These are phyloP conservation scores for Meira nashicola DNA, from an alignment of 1,284 basidiomycete species.

Conservation along the genomic window DNA sequence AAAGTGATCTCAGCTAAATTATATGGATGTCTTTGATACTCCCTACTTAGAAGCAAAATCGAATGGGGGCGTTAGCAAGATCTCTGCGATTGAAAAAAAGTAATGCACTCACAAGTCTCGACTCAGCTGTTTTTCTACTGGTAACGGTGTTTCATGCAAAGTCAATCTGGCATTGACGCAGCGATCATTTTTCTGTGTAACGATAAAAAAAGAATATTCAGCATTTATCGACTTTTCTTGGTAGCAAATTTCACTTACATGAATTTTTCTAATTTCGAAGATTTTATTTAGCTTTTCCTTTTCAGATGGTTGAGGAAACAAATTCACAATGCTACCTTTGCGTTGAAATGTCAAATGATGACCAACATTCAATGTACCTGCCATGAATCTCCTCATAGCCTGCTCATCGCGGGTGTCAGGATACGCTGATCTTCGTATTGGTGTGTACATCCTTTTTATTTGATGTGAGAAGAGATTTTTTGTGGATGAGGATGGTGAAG, in stretches of 20 bases:
- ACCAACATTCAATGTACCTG: not conserved
- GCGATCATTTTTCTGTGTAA: not conserved
- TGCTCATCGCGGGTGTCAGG: not conserved
- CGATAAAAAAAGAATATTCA: not conserved
- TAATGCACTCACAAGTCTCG: slow-evolving; percentile 2
- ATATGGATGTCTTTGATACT: not conserved
- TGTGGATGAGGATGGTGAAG: too few relatives aligned
- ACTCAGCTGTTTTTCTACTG: not conserved
- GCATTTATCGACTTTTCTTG: not conserved
- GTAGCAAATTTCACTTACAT: not conserved
- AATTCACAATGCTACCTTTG: not conserved
- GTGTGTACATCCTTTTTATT: too few relatives aligned
- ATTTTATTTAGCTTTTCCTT: not conserved
- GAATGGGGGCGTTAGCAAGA: too few relatives aligned
- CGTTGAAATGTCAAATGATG: not conserved
- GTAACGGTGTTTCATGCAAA: not conserved
- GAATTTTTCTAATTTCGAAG: not conserved
- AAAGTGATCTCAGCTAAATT: not conserved
- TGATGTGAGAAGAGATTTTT: too few relatives aligned
- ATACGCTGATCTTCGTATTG: too few relatives aligned
- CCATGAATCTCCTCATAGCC: not conserved
- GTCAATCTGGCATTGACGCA: not conserved
- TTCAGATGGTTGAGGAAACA: not conserved
- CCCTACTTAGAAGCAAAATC: too few relatives aligned
- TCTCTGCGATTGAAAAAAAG: not conserved